phyloP scores from a whole-genome alignment of 169 alveolate species.

The Cardiosporidium cionae region DNA sequence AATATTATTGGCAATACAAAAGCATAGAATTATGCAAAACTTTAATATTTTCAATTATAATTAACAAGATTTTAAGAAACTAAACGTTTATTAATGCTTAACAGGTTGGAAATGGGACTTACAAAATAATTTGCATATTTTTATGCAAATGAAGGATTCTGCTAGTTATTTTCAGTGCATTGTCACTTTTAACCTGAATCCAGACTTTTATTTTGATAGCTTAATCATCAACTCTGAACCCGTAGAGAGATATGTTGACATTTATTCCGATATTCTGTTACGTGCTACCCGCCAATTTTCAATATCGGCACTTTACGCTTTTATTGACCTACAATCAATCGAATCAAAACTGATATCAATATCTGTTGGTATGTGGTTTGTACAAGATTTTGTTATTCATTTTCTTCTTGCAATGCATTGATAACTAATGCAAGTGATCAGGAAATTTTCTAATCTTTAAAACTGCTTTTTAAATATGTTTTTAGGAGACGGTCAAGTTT shows the following conservation, averaged over 20 bases:
- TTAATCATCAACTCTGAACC: conserved; percentile 8
- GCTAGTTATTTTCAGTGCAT: conserved; percentile 18
- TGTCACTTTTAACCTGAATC: background rate
- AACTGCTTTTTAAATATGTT: too few relatives aligned
- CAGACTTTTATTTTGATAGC: conserved; percentile 2
- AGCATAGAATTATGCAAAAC: too few relatives aligned
- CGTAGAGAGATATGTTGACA: conserved; percentile 19
- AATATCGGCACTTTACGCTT: conserved; percentile 22
- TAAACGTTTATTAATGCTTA: too few relatives aligned
- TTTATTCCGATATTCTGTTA: conserved; percentile 5
- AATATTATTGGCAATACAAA: too few relatives aligned
- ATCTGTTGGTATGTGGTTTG: background rate
- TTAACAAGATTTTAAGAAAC: too few relatives aligned
- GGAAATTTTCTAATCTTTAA: too few relatives aligned
- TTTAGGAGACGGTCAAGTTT: background rate
- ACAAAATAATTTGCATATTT: background rate
- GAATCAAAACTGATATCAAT: background rate
- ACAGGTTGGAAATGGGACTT: background rate
- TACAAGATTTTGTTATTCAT: too few relatives aligned
- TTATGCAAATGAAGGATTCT: conserved; percentile 5
- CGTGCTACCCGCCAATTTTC: background rate
- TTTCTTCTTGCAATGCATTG: too few relatives aligned
- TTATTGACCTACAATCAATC: conserved; percentile 3
- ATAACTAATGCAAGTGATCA: too few relatives aligned
- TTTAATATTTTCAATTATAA: too few relatives aligned